phyloP scores from a whole-genome alignment of 208 protist genomes.

The Wallacemonas sp. region DNA sequence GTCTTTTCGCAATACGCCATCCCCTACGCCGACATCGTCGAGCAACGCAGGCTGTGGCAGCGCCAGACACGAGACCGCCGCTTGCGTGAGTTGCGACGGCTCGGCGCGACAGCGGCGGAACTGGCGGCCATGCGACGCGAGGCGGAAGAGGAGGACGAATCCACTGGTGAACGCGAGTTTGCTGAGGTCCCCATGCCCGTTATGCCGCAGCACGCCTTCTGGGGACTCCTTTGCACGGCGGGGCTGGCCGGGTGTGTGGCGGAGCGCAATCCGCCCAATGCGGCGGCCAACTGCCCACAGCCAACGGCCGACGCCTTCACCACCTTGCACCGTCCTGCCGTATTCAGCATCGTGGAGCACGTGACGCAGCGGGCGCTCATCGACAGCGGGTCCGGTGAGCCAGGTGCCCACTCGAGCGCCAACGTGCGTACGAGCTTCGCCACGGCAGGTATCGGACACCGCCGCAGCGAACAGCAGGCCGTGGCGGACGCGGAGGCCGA shows the following conservation, averaged over 20 bases:
- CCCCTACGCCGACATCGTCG: slow-evolving; percentile 2
- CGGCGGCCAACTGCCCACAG: neutral
- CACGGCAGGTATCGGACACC: too few relatives aligned
- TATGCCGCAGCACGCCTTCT: slow-evolving; percentile 54
- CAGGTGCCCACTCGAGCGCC: neutral
- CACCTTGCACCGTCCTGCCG: slow-evolving; percentile 57
- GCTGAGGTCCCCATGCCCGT: slow-evolving; percentile 9
- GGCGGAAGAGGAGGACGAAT: neutral
- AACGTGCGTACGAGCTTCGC: neutral
- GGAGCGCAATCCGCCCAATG: slow-evolving; percentile 8
- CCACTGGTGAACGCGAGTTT: neutral
- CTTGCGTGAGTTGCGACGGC: neutral
- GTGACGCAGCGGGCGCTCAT: slow-evolving; percentile 21
- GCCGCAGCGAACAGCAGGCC: neutral
- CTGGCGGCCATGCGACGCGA: neutral
- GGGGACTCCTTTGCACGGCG: slow-evolving; percentile 51
- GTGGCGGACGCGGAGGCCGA: neutral
- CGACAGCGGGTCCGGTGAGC: neutral
- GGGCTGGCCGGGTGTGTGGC: slow-evolving; percentile 41
- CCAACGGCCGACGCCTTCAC: slow-evolving; percentile 10
- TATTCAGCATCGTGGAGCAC: slow-evolving; percentile 61
- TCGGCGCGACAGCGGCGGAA: neutral
- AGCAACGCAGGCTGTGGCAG: slow-evolving; percentile 9
- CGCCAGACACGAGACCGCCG: neutral
- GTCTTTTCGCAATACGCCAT: slow-evolving; percentile 58